These are phyloP conservation scores for Cryptococcus floricola DNA, from an alignment of 1,284 basidiomycete genomes.

Conservation along the genomic window DNA sequence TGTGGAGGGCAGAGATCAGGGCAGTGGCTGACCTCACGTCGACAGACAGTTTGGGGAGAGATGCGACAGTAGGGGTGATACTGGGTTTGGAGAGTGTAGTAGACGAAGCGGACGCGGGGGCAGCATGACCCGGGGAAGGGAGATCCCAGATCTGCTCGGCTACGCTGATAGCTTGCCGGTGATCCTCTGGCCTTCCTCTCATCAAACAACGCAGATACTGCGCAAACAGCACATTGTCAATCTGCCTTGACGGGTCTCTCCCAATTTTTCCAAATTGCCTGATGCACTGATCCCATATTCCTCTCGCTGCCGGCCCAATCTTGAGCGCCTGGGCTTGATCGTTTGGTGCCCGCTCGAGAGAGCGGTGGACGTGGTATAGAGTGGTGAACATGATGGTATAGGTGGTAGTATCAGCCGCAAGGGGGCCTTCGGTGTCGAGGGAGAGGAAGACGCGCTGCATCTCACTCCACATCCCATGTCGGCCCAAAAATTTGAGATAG, in stretches of 20 bases:
- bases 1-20: conserved; percentile 19
- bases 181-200: conserved; percentile 28
- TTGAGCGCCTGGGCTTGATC: background rate
- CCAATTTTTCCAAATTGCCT: conserved; percentile 16
- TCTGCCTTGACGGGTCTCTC: conserved; percentile 4
- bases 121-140: conserved; percentile 16
- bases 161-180: conserved; percentile 24
- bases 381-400: conserved; percentile 39
- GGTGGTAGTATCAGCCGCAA: conserved; percentile 37
- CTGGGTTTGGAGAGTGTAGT: background rate
- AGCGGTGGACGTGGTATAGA: conserved; percentile 7
- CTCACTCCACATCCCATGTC: conserved; percentile 35
- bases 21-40: conserved; percentile 22
- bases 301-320: conserved; percentile 22
- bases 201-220: conserved; percentile 26
- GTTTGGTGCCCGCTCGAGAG: background rate
- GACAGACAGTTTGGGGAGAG: conserved; percentile 9
- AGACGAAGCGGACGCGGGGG: background rate
- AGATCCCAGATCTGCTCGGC: conserved; percentile 30
- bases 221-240: conserved; percentile 33
- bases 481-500: conserved; percentile 43
- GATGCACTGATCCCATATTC: conserved; percentile 34
- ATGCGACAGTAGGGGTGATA: background rate
- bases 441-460: conserved; percentile 38
- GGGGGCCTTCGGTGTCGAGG: conserved; percentile 31